Evolutionary conservation across 345 rosid species (phyloP).

Genomic region (Eutrema japonicum): DNA sequence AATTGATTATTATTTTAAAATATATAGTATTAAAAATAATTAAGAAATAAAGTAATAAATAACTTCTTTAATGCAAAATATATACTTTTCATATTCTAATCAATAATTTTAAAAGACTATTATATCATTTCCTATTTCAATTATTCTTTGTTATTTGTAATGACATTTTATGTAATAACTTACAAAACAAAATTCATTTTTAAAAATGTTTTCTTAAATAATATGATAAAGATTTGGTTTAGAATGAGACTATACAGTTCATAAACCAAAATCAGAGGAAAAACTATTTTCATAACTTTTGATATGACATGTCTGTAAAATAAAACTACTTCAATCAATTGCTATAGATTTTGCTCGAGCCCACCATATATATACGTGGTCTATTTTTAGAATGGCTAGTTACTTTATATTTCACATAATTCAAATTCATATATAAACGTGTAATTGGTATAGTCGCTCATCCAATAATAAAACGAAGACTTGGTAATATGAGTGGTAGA

Average conservation of each 20-base stretch:
- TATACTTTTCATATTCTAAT: too few relatives aligned
- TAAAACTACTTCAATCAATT: neutral
- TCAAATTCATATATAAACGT: neutral
- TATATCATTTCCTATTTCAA: too few relatives aligned
- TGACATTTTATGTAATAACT: too few relatives aligned
- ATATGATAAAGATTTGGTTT: too few relatives aligned
- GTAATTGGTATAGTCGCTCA: neutral
- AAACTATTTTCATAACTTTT: neutral
- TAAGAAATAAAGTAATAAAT: too few relatives aligned
- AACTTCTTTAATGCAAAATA: too few relatives aligned
- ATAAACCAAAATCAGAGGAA: neutral
- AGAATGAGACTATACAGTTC: neutral
- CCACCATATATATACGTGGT: neutral
- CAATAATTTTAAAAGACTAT: too few relatives aligned
- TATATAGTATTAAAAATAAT: too few relatives aligned
- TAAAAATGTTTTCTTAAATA: too few relatives aligned
- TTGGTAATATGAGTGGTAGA: neutral
- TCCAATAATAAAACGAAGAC: neutral
- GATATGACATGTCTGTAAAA: neutral
- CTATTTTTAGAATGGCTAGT: conserved; percentile 2
- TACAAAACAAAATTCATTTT: too few relatives aligned
- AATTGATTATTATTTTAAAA: too few relatives aligned
- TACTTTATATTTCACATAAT: neutral
- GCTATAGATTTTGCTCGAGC: neutral
- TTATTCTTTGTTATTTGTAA: too few relatives aligned